Evolutionary conservation across 495 filamentous ascomycete species (phyloP).

Genomic region (Aspergillus affinis): DNA sequence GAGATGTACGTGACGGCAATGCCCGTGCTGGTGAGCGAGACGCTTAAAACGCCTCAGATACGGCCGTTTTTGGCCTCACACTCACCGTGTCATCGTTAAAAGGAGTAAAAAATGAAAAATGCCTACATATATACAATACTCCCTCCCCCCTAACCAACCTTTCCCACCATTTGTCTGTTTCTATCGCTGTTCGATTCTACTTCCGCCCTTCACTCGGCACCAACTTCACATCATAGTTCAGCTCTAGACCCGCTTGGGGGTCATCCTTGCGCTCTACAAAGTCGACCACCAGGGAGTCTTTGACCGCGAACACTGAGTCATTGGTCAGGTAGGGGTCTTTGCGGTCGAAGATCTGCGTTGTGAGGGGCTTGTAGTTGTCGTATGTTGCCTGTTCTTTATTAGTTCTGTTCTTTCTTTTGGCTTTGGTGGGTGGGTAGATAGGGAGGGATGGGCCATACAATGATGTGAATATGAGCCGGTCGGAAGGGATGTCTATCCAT

Average conservation of each 20-base stretch:
- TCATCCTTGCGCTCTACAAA: constrained; percentile 62
- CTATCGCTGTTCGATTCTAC: too few relatives aligned
- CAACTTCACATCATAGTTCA: constrained; percentile 53
- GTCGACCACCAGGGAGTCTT: constrained; percentile 68
- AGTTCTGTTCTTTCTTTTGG: background rate
- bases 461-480: constrained; percentile 83
- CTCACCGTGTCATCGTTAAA: too few relatives aligned
- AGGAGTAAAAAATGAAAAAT: too few relatives aligned
- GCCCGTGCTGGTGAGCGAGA: too few relatives aligned
- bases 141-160: constrained; percentile 11
- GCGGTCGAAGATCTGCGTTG: constrained; percentile 73
- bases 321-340: constrained; percentile 60
- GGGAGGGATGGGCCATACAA: constrained; percentile 47
- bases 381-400: constrained; percentile 35
- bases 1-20: too few relatives aligned
- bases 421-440: background rate
- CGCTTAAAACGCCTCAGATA: too few relatives aligned
- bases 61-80: too few relatives aligned
- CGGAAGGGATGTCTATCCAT: constrained; percentile 77
- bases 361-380: constrained; percentile 56
- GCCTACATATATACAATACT: background rate
- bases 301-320: constrained; percentile 76
- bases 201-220: constrained; percentile 16
- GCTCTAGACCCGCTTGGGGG: constrained; percentile 63
- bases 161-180: background rate